Base-by-base conservation (phyloP, 2,329 filamentous ascomycete genomes). In the Colletotrichum zoysiae region DNA sequence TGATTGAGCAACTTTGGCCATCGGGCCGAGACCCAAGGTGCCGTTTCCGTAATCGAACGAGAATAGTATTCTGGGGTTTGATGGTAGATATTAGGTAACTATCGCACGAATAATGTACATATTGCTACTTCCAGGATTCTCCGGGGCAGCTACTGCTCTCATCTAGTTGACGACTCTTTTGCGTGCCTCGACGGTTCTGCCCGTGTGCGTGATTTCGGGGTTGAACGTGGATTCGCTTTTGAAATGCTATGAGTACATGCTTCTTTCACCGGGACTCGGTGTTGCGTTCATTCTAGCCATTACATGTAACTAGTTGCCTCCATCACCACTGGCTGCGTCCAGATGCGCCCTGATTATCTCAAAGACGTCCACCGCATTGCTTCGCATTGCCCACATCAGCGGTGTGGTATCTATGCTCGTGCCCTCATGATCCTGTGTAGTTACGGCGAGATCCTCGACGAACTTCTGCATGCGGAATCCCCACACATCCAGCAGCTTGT, bases 341-440 rank as follows among this genome's bases (percentile, higher is more conserved):
- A 67, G 38, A 46, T 67, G 65, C 57, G 65, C 38, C 46, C 57
- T 67, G 48, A 61, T 40, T 3, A 48, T 20, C 38, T 61, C 65
- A 61, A 67, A 67, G 48, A 67, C 44, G 48, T 55, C 65, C 20
- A 61, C 40, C 38, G 57, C 57, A 46, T 61, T 61, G 38, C 57
- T 61, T 61, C 57, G 57, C 48, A 61, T 67, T 46, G 57, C 65
- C 57, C 65, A 61, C 46, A 67, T 61, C 18, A 67, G 65, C 38
- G 65, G 57, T 48, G 48, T 67, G 20, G 57, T 67, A 55, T 67
- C 38, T 14, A 11, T 38, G 57, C 35, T 55, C 46, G 46, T 60
- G 48, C 57, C 26, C 18, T 26, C 56, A 12, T 14, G 65, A 30
- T 55, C 57, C 65, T 61, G 48, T 9, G 20, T 56, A n/a, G 48